A percentile compares a stretch with the other conserved stretches of the same genome.
phyloP scores from a whole-genome alignment of 1,284 basidiomycete genomes.

The Melampsora larici-populina region DNA sequence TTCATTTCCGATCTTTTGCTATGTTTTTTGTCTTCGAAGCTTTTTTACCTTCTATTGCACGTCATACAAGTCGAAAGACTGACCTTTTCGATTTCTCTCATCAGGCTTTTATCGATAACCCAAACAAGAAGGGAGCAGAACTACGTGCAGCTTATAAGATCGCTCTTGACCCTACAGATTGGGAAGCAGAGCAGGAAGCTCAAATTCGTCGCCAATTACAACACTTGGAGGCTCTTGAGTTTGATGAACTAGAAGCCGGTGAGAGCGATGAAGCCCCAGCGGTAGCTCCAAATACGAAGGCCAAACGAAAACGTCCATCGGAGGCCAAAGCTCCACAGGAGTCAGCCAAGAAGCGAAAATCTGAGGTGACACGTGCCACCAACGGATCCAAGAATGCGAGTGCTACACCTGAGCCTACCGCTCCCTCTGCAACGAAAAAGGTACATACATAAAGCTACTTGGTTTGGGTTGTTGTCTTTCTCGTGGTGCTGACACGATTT shows the following conservation, averaged over 20 bases:
- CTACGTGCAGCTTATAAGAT: constrained; percentile 44
- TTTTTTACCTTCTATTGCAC: too few species aligned
- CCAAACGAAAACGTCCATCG: constrained; percentile 37
- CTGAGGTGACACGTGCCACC: constrained; percentile 17
- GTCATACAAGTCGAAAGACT: too few species aligned
- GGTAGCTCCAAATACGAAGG: constrained; percentile 6
- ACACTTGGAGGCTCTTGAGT: constrained; percentile 29
- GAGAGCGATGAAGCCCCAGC: constrained; percentile 13
- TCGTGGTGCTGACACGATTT: neutral
- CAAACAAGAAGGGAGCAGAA: constrained; percentile 45
- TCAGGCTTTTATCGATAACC: constrained; percentile 45
- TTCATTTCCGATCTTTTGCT: neutral
- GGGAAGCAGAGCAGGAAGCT: constrained; percentile 45
- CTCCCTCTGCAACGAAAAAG: constrained; percentile 20
- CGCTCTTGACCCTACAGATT: constrained; percentile 42
- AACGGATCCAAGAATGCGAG: constrained; percentile 33
- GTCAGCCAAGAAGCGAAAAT: constrained; percentile 40
- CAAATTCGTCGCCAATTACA: neutral
- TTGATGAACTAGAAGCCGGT: constrained; percentile 38
- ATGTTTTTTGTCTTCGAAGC: neutral
- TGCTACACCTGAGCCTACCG: constrained; percentile 27
- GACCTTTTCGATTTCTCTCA: too few species aligned
- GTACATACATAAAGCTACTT: constrained; percentile 2
- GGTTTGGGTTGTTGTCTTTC: neutral
- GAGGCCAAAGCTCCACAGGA: constrained; percentile 22